Evolutionary conservation across 345 rosid species (phyloP).

Genomic region (Pugionium cornutum): DNA sequence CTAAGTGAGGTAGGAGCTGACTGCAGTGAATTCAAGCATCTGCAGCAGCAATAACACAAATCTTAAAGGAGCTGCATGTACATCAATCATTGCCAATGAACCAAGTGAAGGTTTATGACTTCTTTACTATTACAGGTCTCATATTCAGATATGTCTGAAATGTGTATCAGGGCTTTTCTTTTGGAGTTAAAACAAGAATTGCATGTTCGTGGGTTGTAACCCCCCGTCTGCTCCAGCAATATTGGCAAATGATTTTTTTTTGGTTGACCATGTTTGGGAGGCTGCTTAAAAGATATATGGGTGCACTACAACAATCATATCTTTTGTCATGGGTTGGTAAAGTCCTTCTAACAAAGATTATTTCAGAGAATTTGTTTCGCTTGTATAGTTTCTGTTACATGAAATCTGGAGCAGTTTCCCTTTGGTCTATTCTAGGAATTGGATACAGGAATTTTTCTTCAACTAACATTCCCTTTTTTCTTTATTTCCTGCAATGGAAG

Average conservation of each 20-base stretch:
- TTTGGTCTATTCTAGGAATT: slow-evolving; percentile 5
- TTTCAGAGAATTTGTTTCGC: too few species aligned
- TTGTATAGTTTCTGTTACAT: slow-evolving; percentile 11
- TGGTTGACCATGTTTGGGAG: too few species aligned
- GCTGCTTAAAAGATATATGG: too few species aligned
- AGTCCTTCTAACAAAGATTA: not conserved
- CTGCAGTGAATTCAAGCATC: slow-evolving; percentile 55
- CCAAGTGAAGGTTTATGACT: slow-evolving; percentile 37
- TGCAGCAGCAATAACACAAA: slow-evolving; percentile 32
- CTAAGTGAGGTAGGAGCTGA: slow-evolving; percentile 73
- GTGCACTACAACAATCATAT: too few species aligned
- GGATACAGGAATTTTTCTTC: slow-evolving; percentile 1
- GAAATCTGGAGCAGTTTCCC: slow-evolving; percentile 14
- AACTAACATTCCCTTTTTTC: slow-evolving; percentile 8
- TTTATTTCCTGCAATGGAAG: slow-evolving; percentile 13
- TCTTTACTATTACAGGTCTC: slow-evolving; percentile 29
- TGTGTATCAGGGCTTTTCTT: not conserved
- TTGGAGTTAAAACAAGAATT: not conserved
- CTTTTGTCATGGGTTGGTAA: too few species aligned
- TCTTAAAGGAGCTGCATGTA: slow-evolving; percentile 12
- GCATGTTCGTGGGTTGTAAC: slow-evolving; percentile 11
- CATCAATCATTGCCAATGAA: slow-evolving; percentile 25
- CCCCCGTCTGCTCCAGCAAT: too few species aligned
- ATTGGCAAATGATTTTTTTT: slow-evolving; percentile 7
- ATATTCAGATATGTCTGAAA: slow-evolving; percentile 31